phyloP scores from a whole-genome alignment of 768 basidiomycete species.

The Kwoniella botswanensis region DNA sequence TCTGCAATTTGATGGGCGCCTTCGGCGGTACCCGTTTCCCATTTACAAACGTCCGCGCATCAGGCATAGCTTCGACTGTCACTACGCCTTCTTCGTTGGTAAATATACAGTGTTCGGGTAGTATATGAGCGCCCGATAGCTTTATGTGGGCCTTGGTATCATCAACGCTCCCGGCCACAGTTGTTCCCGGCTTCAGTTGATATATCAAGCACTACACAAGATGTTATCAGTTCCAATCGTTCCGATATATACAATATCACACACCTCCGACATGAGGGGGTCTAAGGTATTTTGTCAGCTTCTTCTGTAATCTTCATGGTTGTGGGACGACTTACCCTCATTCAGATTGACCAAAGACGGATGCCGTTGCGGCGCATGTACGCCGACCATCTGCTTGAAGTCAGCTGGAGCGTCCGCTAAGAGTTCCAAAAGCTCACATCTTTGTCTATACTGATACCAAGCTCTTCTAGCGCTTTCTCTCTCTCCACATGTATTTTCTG shows the following conservation, averaged over 20 bases:
- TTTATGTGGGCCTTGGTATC: slow-evolving; percentile 82
- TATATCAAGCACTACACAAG: slow-evolving; percentile 60
- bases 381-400: slow-evolving; percentile 74
- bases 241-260: slow-evolving; percentile 46
- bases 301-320: slow-evolving; percentile 55
- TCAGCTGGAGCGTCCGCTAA: neutral
- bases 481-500: slow-evolving; percentile 95
- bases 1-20: slow-evolving; percentile 81
- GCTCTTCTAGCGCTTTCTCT: slow-evolving; percentile 94
- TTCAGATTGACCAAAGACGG: slow-evolving; percentile 57
- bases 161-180: slow-evolving; percentile 82
- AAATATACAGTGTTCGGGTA: slow-evolving; percentile 90
- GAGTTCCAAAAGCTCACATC: slow-evolving; percentile 56
- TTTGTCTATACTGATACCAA: slow-evolving; percentile 98
- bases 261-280: slow-evolving; percentile 92
- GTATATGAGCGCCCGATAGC: slow-evolving; percentile 87
- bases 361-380: slow-evolving; percentile 92
- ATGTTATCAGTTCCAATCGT: neutral
- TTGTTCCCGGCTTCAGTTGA: slow-evolving; percentile 84
- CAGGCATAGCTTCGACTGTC: slow-evolving; percentile 74
- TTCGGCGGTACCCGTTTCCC: slow-evolving; percentile 81
- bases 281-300: slow-evolving; percentile 64
- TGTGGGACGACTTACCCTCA: slow-evolving; percentile 48
- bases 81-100: slow-evolving; percentile 86
- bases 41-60: slow-evolving; percentile 82